Conservation (phyloP, 164 flowering plant genomes). For the Magnolia kwangsiensis region DNA sequence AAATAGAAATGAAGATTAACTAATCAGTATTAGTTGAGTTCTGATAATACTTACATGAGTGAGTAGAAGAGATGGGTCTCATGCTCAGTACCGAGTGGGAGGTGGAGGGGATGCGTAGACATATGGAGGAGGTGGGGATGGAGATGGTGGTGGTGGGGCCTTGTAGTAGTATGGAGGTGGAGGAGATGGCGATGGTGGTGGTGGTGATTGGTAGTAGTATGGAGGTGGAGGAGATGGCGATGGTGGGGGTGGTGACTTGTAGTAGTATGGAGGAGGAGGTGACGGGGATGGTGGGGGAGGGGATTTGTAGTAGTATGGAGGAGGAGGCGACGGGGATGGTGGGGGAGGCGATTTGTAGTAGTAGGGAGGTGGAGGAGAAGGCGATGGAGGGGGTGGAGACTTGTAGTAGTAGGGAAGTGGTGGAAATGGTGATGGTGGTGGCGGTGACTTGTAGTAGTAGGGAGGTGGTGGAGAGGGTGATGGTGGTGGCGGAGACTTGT, state of each 20-base stretch:
- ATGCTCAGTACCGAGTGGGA: slow-evolving; percentile 21
- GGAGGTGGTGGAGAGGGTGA: slow-evolving; percentile 25
- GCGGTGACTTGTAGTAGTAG: slow-evolving; percentile 26
- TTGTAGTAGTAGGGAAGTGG: slow-evolving; percentile 23
- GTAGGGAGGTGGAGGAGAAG: not conserved
- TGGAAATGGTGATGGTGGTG: slow-evolving; percentile 24
- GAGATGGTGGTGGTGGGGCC: slow-evolving; percentile 28
- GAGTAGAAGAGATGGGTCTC: slow-evolving; percentile 1
- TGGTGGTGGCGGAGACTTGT: slow-evolving; percentile 28
- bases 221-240: slow-evolving; percentile 9
- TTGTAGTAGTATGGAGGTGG: slow-evolving; percentile 27
- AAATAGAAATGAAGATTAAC: not conserved
- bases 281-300: slow-evolving; percentile 14
- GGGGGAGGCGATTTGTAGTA: no score
- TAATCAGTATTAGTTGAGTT: not conserved
- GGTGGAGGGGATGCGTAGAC: slow-evolving; percentile 32
- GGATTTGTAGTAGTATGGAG: slow-evolving; percentile 24
- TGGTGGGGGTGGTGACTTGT: slow-evolving; percentile 14
- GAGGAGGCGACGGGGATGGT: slow-evolving; percentile 1
- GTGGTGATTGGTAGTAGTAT: slow-evolving; percentile 21
- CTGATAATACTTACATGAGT: slow-evolving; percentile 15
- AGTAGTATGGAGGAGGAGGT: slow-evolving; percentile 6
- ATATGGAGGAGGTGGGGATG: slow-evolving; percentile 28
- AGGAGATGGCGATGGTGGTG: slow-evolving; percentile 22
- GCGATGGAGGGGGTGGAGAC: slow-evolving; percentile 29